Percentiles rank a stretch among this genome's conserved stretches.
Evolutionary conservation across 73 alveolate species (phyloP).

Genomic region (Diophrys appendiculata): DNA sequence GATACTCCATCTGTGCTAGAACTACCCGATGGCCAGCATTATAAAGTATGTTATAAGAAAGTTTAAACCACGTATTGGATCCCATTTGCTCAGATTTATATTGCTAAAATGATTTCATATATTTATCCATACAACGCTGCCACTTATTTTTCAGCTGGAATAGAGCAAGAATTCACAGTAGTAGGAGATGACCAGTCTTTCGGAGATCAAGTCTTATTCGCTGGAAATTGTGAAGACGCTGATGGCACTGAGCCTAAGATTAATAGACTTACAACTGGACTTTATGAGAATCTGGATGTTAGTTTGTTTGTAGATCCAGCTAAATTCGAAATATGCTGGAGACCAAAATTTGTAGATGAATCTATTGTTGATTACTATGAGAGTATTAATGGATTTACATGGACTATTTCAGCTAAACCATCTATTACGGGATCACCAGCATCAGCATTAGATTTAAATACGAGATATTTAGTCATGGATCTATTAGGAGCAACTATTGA

Average conservation of each 20-base stretch:
- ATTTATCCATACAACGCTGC: constrained; percentile 47
- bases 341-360: constrained; percentile 10
- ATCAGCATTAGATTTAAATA: constrained; percentile 13
- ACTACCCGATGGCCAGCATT: constrained; percentile 38
- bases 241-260: constrained; percentile 17
- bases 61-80: not conserved
- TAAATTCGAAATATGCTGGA: constrained; percentile 35
- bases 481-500: constrained; percentile 26
- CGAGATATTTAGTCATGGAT: constrained; percentile 3
- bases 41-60: constrained; percentile 35
- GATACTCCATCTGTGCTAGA: not conserved
- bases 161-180: constrained; percentile 20
- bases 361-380: constrained; percentile 1
- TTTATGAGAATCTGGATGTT: constrained; percentile 16
- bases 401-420: constrained; percentile 17
- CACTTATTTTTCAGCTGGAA: constrained; percentile 37
- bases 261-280: constrained; percentile 19
- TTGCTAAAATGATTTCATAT: constrained; percentile 10
- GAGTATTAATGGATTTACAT: constrained; percentile 5
- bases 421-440: not conserved
- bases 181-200: constrained; percentile 48
- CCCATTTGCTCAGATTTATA: constrained; percentile 20
- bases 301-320: constrained; percentile 34
- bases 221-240: constrained; percentile 38
- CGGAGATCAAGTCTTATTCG: constrained; percentile 44